These are phyloP conservation scores for Neopestalotiopsis clavispora DNA, from an alignment of 2,329 filamentous ascomycete species.

Conservation along the genomic window DNA sequence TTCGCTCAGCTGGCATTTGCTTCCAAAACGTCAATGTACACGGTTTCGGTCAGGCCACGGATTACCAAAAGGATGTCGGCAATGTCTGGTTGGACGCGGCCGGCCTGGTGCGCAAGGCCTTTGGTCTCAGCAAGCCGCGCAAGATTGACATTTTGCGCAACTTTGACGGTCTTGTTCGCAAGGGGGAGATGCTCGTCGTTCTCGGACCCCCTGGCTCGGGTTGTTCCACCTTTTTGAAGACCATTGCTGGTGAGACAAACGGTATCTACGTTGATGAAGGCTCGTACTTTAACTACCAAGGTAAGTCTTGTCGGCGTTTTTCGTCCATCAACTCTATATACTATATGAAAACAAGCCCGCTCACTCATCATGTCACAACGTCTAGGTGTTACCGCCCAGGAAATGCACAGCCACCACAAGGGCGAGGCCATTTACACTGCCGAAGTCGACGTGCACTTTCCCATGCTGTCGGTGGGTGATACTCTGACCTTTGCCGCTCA, in stretches of 20 bases:
- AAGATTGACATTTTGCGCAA: slow-evolving; percentile 51
- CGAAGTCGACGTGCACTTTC: slow-evolving; percentile 81
- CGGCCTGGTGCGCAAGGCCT: slow-evolving; percentile 49
- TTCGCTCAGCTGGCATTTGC: slow-evolving; percentile 66
- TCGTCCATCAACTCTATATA: no score
- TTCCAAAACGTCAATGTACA: slow-evolving; percentile 73
- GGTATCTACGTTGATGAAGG: slow-evolving; percentile 72
- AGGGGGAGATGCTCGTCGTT: slow-evolving; percentile 60
- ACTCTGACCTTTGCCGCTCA: slow-evolving; percentile 78
- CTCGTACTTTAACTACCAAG: slow-evolving; percentile 81
- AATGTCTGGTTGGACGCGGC: slow-evolving; percentile 62
- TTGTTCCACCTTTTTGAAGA: slow-evolving; percentile 84
- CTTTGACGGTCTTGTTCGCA: slow-evolving; percentile 54
- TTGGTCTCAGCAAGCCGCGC: slow-evolving; percentile 51
- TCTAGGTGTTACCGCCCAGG: slow-evolving; percentile 63
- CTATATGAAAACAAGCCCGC: not conserved
- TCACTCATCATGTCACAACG: not conserved
- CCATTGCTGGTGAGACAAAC: slow-evolving; percentile 79
- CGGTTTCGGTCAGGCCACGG: slow-evolving; percentile 69
- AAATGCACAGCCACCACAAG: slow-evolving; percentile 77
- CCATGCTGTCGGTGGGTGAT: slow-evolving; percentile 75
- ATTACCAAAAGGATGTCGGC: slow-evolving; percentile 72
- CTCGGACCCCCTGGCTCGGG: slow-evolving; percentile 66
- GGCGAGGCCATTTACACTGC: slow-evolving; percentile 86
- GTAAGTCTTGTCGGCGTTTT: slow-evolving; percentile 36